Evolutionary conservation across 768 basidiomycete species (phyloP), one percentile per base, ranked within the genome.

Genomic region (Dioszegia hungarica): DNA sequence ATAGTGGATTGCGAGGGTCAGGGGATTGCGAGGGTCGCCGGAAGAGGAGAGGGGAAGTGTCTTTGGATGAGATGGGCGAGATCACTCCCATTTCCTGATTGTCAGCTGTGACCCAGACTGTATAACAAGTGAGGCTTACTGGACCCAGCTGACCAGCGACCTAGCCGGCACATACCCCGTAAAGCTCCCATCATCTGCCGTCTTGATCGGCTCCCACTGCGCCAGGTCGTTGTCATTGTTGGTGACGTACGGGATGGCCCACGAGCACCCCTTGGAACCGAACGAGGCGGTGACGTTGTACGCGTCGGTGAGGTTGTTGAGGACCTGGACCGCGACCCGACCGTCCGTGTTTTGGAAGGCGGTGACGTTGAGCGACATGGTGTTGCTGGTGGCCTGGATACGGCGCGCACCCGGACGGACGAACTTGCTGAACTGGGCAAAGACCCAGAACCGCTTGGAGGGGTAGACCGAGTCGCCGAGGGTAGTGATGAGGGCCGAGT

Each of bases 391-490:
- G 8, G 47, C 55, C 11, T 20, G 12, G 33, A 57, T 57, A 3
- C 55, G 29, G 10, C 55, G 15, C 2, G 55, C 55, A 24, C 55
- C 55, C 11, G 55, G 55, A 27, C 55, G 33, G 22, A 57, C 55
- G 44, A 57, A 57, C 27, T 49, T 47, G 36, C 46, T 48, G 28
- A 55, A 55, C 20, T 45, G 43, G 29, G 54, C 54, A 25, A 55
- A 55, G 8, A 43, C 15, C 54, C 54, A 55, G 54, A 55, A 55
- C 31, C 54, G 41, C 29, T 55, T 55, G 31, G 28, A 33, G 15
- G 54, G 54, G 31, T 20, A 15, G 41, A 55, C 34, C 31, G n/a
- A 3, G 54, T 55, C 54, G 33, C 54, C 54, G n/a, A 34, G 41
- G 5, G 46, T 14, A 36, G 27, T 55, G 43, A 55, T 34, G 19